Conservation (phyloP, 495 filamentous ascomycete species). For the Platismatia glauca region DNA sequence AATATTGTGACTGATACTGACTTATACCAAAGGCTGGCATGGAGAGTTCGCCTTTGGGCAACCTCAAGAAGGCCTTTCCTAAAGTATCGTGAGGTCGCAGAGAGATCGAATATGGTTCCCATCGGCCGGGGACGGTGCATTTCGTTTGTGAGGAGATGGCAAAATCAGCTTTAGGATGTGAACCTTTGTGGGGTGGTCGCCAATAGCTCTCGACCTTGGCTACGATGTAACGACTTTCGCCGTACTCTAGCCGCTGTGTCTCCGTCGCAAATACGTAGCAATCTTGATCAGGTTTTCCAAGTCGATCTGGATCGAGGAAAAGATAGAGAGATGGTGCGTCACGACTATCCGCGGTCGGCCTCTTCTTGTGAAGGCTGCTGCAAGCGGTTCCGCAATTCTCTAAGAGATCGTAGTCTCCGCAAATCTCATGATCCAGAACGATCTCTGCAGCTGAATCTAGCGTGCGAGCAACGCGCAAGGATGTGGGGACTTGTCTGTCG, state of each 20-base stretch:
- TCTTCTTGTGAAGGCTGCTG: constrained; percentile 45
- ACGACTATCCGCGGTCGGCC: constrained; percentile 1
- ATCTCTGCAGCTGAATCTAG: constrained; percentile 23
- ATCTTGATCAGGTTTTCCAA: constrained; percentile 42
- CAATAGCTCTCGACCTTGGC: constrained; percentile 29
- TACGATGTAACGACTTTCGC: constrained; percentile 43
- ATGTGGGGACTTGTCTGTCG: constrained; percentile 30
- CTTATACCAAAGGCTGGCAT: not conserved
- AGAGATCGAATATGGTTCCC: constrained; percentile 13
- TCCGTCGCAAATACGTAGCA: constrained; percentile 55
- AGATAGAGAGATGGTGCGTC: constrained; percentile 42
- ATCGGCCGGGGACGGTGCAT: constrained; percentile 24
- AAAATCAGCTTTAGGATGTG: not conserved
- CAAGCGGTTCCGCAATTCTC: constrained; percentile 61
- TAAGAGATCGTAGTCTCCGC: constrained; percentile 47
- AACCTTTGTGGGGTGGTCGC: constrained; percentile 12
- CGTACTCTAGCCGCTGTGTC: constrained; percentile 41
- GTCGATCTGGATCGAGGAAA: constrained; percentile 53
- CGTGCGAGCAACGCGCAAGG: constrained; percentile 29
- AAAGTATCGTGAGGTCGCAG: not conserved
- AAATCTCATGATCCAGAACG: constrained; percentile 36
- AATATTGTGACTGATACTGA: not conserved
- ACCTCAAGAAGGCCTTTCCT: not conserved
- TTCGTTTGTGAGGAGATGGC: not conserved
- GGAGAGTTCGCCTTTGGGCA: not conserved